Conservation (phyloP, 257 asterid species). For the Solanum piurae region DNA sequence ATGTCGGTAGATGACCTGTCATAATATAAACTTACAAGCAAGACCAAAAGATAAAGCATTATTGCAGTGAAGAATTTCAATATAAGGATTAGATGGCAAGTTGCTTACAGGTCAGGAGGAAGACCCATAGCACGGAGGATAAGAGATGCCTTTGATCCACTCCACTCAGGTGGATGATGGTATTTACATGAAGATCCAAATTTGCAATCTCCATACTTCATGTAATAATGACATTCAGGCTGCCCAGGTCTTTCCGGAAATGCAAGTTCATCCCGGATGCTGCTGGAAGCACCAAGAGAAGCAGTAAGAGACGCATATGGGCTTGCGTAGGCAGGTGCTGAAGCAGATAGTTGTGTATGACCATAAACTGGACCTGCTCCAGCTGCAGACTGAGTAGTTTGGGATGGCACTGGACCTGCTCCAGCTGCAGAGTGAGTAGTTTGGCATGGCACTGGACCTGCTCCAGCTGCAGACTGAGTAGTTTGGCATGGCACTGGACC, state of each 20-base stretch:
- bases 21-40: neutral
- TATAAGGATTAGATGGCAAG: neutral
- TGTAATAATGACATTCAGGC: constrained; percentile 61
- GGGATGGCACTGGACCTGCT: constrained; percentile 30
- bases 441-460: constrained; percentile 14
- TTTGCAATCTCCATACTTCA: constrained; percentile 64
- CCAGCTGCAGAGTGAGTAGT: neutral
- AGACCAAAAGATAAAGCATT: neutral
- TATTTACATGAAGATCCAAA: constrained; percentile 62
- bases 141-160: constrained; percentile 27
- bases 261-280: constrained; percentile 31
- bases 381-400: constrained; percentile 29
- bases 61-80: neutral
- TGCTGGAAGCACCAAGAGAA: constrained; percentile 41
- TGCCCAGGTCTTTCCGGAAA: constrained; percentile 69
- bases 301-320: constrained; percentile 25
- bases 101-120: constrained; percentile 7
- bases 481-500: constrained; percentile 21
- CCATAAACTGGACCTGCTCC: constrained; percentile 44
- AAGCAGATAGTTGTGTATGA: constrained; percentile 45
- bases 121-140: constrained; percentile 6
- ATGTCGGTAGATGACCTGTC: neutral
- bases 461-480: constrained; percentile 16
- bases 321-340: constrained; percentile 55
- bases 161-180: constrained; percentile 59